Evolutionary conservation across 306 rosid genomes (phyloP), one percentile per base, ranked within the genome.

Genomic region (Begonia loranthoides): DNA sequence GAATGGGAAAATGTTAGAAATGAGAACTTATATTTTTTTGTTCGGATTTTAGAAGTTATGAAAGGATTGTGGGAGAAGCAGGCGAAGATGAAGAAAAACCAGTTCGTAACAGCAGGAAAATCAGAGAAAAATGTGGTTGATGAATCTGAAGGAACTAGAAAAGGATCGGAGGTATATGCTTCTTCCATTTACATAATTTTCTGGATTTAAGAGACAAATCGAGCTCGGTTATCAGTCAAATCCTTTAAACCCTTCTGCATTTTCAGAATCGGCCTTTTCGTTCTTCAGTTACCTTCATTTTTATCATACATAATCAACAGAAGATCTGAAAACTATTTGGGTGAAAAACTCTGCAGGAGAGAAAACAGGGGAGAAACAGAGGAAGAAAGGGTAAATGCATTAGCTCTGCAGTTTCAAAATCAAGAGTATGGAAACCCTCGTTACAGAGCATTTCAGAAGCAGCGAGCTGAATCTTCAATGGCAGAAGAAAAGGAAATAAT

Each of bases 351-450:
- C 16, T 33, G 5, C 46, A 60, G 65, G 41, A 22, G 57, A 51
- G 11, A 22, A 60, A 50, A n/a, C 17, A 15, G 17, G 64, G 51
- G 24, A 50, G 19, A 41, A 60, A 60, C 56, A 41, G 57, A 40
- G 24, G n/a, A 17, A 58, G 44, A 4, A 47, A 34, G 49, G 43
- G 14, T 5, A 15, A 6, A 48, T 47, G 45, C 12, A 34, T 17
- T 6, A 11, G 12, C 4, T 49, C 47, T 0, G 3, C 15, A 10
- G 14, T 15, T 9, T 15, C 49, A 1, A 60, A 44, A 44, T 51
- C 65, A 13, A 60, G 65, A 60, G 50, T 33, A 10, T 60, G 65
- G 65, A 57, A 60, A 46, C 65, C 65, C 5, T 50, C 56, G 11
- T 15, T 60, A 36, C 50, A 60, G 12, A 60, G 65, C 40, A 60